A percentile compares a stretch with the other conserved stretches of the same genome.
Conservation (phyloP, 2,329 filamentous ascomycete genomes). For the Talaromyces atroroseus region DNA sequence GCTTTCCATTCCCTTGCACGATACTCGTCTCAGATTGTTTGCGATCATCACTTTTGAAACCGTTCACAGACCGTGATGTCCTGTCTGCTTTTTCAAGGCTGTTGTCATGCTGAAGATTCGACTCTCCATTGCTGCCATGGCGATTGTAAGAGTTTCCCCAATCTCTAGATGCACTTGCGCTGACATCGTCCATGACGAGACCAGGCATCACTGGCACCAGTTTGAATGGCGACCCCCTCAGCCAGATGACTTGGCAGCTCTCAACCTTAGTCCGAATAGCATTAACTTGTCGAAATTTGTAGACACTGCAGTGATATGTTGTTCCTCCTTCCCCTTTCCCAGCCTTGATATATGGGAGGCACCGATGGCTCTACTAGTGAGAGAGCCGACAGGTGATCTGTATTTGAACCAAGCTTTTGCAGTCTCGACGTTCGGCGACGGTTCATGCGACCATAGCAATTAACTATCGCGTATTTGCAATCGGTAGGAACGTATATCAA, state of each 20-base stretch:
- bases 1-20: background rate
- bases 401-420: background rate
- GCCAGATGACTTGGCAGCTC: conserved; percentile 12
- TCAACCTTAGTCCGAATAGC: conserved; percentile 22
- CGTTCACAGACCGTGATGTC: conserved; percentile 24
- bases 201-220: conserved; percentile 35
- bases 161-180: conserved; percentile 23
- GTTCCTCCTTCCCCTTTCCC: background rate
- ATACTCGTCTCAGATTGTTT: background rate
- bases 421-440: background rate
- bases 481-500: background rate
- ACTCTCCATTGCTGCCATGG: conserved; percentile 23
- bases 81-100: conserved; percentile 19
- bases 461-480: background rate
- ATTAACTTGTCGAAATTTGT: conserved; percentile 3
- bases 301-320: background rate
- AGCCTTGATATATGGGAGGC: background rate
- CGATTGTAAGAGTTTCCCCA: conserved; percentile 20
- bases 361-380: background rate
- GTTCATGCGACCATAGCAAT: conserved; percentile 3
- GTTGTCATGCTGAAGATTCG: conserved; percentile 16
- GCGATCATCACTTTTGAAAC: conserved; percentile 12
- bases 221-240: conserved; percentile 11
- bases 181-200: conserved; percentile 37
- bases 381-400: background rate